Percentiles rank a stretch among this genome's conserved stretches.
Evolutionary conservation across 2,329 filamentous ascomycete genomes (phyloP).

Genomic region (Paraphaeosphaeria sporulosa): DNA sequence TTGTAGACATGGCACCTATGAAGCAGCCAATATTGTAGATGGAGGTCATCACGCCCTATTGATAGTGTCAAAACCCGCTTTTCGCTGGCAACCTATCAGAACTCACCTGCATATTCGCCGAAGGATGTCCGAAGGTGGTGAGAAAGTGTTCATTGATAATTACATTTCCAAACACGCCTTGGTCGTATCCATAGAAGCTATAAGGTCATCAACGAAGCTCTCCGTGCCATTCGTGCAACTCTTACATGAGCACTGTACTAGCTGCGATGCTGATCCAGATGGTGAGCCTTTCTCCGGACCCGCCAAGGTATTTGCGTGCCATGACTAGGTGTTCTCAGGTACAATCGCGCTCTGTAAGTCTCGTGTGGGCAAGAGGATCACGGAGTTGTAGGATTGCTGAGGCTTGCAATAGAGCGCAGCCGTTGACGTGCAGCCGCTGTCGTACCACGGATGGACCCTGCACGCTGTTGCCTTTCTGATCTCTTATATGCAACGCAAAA

Average conservation of each 20-base stretch:
- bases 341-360: not conserved
- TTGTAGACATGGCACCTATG: constrained; percentile 50
- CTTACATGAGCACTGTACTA: constrained; percentile 55
- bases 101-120: constrained; percentile 35
- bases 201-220: not conserved
- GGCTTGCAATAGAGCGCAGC: not conserved
- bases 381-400: not conserved
- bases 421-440: not conserved
- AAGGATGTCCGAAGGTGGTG: constrained; percentile 36
- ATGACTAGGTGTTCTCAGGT: constrained; percentile 32
- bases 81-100: not conserved
- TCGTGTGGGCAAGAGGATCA: not conserved
- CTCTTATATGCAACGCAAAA: constrained; percentile 4
- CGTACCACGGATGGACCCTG: constrained; percentile 5
- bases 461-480: not conserved
- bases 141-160: constrained; percentile 44
- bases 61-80: not conserved
- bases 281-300: constrained; percentile 59
- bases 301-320: constrained; percentile 59
- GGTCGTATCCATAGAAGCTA: constrained; percentile 55
- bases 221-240: not conserved
- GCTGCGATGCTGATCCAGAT: constrained; percentile 62
- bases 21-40: constrained; percentile 56
- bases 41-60: constrained; percentile 52
- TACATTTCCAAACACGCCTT: constrained; percentile 46